Evolutionary conservation across 305 asterid species (phyloP), one percentile per base, ranked within the genome.

Genomic region (Fraxinus dipetala): DNA sequence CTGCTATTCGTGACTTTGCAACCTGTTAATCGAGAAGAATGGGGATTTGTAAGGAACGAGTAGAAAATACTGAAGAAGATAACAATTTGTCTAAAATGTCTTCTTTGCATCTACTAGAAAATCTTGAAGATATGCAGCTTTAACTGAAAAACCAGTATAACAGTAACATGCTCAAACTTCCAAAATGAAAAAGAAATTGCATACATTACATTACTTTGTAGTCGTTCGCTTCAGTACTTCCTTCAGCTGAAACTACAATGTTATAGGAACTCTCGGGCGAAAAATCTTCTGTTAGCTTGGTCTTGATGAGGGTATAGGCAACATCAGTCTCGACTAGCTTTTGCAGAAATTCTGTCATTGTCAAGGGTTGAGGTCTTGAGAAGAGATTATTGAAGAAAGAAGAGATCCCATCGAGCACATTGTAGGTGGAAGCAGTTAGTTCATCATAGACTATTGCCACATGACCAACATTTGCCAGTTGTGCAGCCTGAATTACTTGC

Each of bases 141-240:
- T 45, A 40, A 48, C 78, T 2, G 26, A 76, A 81, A 30, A 30
- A n/a, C 67, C 35, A 72, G 56, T 36, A 79, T 22, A n/a, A 73
- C 76, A 43, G 43, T 6, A 63, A 34, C 65, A 20, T 81, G 40
- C 11, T 61, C 40, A 61, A 76, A 78, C 82, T 76, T 76, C 13
- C 16, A 61, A 82, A 76, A 43, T 72, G 83, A 89, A 87, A 86
- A 89, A 80, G 85, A 88, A 84, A 91, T 78, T 83, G 91, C 94
- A 93, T 93, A 91, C 98, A 95, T 95, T 95, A 91, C 98, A 93
- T 95, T 95, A 95, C 99, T 94, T 94, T 95, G 91, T 89, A 91
- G 91, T 90, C 98, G 93, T 85, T 86, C 34, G 78, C 90, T 67
- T 18, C 86, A 79, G 91, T 87, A 82, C 87, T 89, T 85, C 96